phyloP scores from a whole-genome alignment of 176 grass and related monocot genomes.

The Lolium perenne region DNA sequence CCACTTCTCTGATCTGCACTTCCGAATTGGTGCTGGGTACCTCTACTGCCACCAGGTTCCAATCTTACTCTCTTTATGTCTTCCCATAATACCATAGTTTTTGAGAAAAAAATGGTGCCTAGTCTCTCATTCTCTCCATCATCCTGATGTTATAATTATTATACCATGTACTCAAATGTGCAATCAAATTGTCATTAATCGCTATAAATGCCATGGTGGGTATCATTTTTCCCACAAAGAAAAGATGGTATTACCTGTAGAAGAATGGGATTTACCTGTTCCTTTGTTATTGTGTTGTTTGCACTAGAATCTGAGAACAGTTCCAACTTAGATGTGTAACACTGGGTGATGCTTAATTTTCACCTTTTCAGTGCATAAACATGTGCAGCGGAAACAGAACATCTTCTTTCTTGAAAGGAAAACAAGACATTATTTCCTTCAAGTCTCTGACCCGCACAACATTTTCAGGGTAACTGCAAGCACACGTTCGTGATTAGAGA shows the following conservation, averaged over 20 bases:
- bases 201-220: neutral
- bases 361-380: neutral
- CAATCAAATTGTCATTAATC: neutral
- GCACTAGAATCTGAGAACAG: neutral
- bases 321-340: neutral
- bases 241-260: neutral
- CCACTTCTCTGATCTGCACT: constrained; percentile 71
- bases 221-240: neutral
- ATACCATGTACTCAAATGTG: neutral
- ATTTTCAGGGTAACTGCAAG: constrained; percentile 87
- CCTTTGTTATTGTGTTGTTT: constrained; percentile 27
- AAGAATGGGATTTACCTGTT: neutral
- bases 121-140: neutral
- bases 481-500: constrained; percentile 83
- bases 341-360: neutral
- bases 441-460: constrained; percentile 10
- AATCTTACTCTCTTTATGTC: constrained; percentile 37
- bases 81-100: neutral
- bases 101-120: neutral
- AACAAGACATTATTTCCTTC: neutral
- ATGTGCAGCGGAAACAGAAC: neutral
- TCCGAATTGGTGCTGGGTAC: constrained; percentile 80
- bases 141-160: neutral
- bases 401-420: neutral
- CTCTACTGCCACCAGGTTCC: constrained; percentile 89